phyloP scores from a whole-genome alignment of 805 yeast species.

The Yarrowia phangngaensis region DNA sequence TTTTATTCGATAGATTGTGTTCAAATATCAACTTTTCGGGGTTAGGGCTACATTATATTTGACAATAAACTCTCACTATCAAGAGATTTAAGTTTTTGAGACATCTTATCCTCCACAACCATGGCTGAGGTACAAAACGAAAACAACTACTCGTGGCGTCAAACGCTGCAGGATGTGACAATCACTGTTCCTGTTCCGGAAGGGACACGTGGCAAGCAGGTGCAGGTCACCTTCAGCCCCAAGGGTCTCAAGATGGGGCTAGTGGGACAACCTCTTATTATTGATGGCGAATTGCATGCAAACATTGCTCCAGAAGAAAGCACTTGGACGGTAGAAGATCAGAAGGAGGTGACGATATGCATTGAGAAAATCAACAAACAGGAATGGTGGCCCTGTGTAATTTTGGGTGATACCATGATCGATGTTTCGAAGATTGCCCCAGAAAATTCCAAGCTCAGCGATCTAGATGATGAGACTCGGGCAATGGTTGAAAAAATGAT shows the following conservation, averaged over 20 bases:
- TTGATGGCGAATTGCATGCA: slow-evolving; percentile 41
- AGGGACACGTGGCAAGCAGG: slow-evolving; percentile 40
- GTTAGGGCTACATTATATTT: background rate
- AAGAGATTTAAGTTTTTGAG: background rate
- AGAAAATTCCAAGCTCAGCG: slow-evolving; percentile 42
- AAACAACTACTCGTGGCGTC: slow-evolving; percentile 39
- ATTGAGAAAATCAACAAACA: slow-evolving; percentile 41
- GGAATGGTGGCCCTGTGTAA: slow-evolving; percentile 50
- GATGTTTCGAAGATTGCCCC: slow-evolving; percentile 44
- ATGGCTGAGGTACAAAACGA: slow-evolving; percentile 11
- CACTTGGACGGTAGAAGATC: slow-evolving; percentile 46
- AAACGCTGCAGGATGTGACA: slow-evolving; percentile 45
- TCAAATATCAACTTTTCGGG: too few species aligned
- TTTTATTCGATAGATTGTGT: too few species aligned
- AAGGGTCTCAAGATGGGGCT: slow-evolving; percentile 33
- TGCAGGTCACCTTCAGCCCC: slow-evolving; percentile 36
- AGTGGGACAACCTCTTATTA: slow-evolving; percentile 31
- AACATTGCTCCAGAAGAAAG: slow-evolving; percentile 39
- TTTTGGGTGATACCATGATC: slow-evolving; percentile 43
- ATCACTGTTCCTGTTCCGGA: slow-evolving; percentile 38
- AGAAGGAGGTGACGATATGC: slow-evolving; percentile 39
- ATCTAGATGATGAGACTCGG: slow-evolving; percentile 44
- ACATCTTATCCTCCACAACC: background rate
- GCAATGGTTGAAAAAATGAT: slow-evolving; percentile 48
- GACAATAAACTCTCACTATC: background rate